Evolutionary conservation across 495 filamentous ascomycete species (phyloP), one percentile per base, ranked within the genome.

Genomic region (Astrocystis sublimbata): DNA sequence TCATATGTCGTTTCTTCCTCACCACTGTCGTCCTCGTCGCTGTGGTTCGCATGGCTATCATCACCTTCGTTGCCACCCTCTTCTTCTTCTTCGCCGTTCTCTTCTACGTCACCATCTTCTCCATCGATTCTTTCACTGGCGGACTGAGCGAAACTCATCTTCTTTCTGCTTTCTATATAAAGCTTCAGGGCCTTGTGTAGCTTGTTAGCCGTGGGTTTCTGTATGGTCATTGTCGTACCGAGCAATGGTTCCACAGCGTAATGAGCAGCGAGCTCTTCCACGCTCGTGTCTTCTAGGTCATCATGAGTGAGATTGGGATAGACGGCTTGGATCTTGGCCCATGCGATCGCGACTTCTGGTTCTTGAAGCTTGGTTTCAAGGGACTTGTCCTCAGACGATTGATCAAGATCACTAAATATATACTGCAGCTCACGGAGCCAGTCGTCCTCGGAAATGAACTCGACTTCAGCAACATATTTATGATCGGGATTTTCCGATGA

Each of bases 321-420:
- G 0, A 87, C 82, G 15, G 84, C 82, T 61, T 78, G 83, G 46
- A 87, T 83, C 62, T 86, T 87, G 7, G 82, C 85, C 65, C 78
- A 83, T 4, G 84, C 83, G 28, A 87, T 71, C 5, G 75, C 77
- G 5, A 80, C 81, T 36, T 83, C 81, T n/a, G n/a, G n/a, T 10
- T 81, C 75, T 41, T 68, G 70, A 43, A 76, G 72, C 6, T 61
- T 31, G 17, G 63, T 67, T 4, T 82, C 76, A 38, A 67, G 62
- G 0, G 75, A 72, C 0, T 74, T 67, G 26, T 76, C 53, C 58
- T 23, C 59, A 43, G 60, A 30, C 36, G 55, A 31, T 54, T 80
- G 80, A 9, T 76, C 53, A 6, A 86, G 69, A 49, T 86, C 85
- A 19, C 72, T 56, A 17, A 81, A 78, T 31, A 80, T 63, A 15